Base-by-base conservation (phyloP, 495 filamentous ascomycete species). In the Trichoderma gamsii region DNA sequence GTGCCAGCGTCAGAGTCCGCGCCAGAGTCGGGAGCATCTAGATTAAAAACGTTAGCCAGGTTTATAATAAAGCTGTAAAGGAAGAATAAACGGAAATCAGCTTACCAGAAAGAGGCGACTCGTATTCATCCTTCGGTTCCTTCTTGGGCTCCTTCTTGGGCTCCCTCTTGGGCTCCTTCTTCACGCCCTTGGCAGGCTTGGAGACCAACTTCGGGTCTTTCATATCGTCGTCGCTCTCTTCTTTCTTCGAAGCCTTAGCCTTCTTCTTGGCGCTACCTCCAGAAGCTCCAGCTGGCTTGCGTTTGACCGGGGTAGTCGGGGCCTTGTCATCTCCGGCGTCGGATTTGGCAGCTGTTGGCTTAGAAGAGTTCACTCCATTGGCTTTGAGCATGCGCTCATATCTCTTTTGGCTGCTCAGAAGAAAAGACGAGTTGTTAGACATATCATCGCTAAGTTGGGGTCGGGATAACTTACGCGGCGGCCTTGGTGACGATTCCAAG, bases 311-410 rank as follows among this genome's bases (percentile, higher is more conserved):
- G 25, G 66, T 56, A 18, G n/a, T 46, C 3, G 65, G 65, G 2
- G 56, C 15, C 11, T 41, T 46, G 32, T 46, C 64, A 18, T 65
- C 64, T 5, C 21, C 64, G n/a, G 35, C 9, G n/a, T 32, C 16
- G 15, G 64, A 21, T n/a, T 65, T 65, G 12, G 63, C 63, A 25
- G 63, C 63, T 32, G 63, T 27, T 2, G 29, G 61, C 49, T 68
- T 56, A 65, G 63, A 63, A 66, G 72, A 69, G 32, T 73, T 68
- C 32, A 86, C 85, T 44, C 79, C 79, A 70, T 88, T 80, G 1
- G 82, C 77, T 71, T 87, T 87, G 74, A 88, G 79, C 52, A 90
- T 80, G 2, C 88, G 82, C 76, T 87, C 85, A 69, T 87, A 90
- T 64, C 88, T 81, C 73, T 89, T 89, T 18, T 86, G 85, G 1